phyloP scores from a whole-genome alignment of 176 grass and related monocot species.

The Alloteropsis semialata region DNA sequence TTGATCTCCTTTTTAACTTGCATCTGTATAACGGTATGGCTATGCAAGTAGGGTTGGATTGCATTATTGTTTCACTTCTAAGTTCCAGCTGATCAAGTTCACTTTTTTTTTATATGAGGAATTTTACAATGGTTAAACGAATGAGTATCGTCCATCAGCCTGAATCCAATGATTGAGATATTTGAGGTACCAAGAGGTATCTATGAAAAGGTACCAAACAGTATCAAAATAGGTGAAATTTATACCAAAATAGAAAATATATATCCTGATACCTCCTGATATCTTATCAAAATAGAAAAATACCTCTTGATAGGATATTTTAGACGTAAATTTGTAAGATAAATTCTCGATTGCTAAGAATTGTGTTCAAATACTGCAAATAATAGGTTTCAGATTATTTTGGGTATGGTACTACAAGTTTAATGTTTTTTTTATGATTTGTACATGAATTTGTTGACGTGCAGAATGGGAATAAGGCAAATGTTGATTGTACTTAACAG shows the following conservation, averaged over 20 bases:
- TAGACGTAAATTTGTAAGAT: not conserved
- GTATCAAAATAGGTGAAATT: too few relatives aligned
- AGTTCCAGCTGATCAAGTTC: not conserved
- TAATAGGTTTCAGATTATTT: not conserved
- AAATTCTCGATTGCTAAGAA: not conserved
- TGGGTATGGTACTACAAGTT: not conserved
- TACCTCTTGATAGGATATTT: not conserved
- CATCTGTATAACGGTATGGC: not conserved
- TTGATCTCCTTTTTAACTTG: conserved; percentile 21
- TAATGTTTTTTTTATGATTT: not conserved
- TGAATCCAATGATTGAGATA: too few relatives aligned
- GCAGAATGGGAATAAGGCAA: not conserved
- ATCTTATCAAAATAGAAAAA: too few relatives aligned
- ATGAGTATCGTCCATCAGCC: too few relatives aligned
- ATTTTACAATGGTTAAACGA: too few relatives aligned
- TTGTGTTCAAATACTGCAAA: not conserved
- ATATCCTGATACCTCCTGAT: too few relatives aligned
- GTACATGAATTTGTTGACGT: not conserved
- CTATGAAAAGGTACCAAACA: too few relatives aligned
- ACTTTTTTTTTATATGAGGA: too few relatives aligned
- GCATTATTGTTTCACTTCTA: not conserved
- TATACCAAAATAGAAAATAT: too few relatives aligned
- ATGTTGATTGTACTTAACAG: not conserved
- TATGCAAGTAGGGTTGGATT: not conserved
- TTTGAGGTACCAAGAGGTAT: too few relatives aligned